Conservation (phyloP, 176 grass and related monocot species). For the Poa annua region DNA sequence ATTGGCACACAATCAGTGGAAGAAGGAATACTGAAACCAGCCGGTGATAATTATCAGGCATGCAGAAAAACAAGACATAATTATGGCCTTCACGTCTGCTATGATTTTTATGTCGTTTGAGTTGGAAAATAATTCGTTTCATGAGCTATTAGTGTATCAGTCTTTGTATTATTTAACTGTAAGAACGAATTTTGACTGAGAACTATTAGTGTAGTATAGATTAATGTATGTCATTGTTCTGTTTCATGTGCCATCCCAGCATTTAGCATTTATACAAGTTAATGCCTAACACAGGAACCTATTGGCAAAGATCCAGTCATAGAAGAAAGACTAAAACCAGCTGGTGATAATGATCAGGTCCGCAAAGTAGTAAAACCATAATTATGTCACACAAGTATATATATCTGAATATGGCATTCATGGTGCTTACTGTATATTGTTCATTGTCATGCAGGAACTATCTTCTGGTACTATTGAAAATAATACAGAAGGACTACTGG, state of each 20-base stretch:
- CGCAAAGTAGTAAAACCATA: not conserved
- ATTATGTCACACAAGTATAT: not conserved
- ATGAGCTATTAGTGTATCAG: not conserved
- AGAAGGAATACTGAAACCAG: constrained; percentile 7
- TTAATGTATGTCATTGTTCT: not conserved
- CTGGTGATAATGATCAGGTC: constrained; percentile 28
- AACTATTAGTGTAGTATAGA: not conserved
- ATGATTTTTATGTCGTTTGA: constrained; percentile 7
- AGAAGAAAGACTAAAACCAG: not conserved
- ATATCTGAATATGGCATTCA: not conserved
- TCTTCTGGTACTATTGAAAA: constrained; percentile 18
- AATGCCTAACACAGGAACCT: constrained; percentile 12
- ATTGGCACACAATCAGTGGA: not conserved
- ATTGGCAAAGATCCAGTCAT: not conserved
- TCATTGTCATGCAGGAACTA: constrained; percentile 25
- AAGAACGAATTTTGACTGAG: not conserved
- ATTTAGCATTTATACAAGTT: constrained; percentile 12
- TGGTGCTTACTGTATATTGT: constrained; percentile 5
- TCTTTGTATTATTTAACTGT: constrained; percentile 5
- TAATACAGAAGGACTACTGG: constrained; percentile 1
- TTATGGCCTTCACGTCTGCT: not conserved
- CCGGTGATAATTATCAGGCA: constrained; percentile 18
- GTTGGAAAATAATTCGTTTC: not conserved
- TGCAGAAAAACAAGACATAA: not conserved
- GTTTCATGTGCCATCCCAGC: constrained; percentile 1